These are phyloP conservation scores for Phylloporus scabripes DNA, from an alignment of 768 basidiomycete genomes.

Conservation along the genomic window DNA sequence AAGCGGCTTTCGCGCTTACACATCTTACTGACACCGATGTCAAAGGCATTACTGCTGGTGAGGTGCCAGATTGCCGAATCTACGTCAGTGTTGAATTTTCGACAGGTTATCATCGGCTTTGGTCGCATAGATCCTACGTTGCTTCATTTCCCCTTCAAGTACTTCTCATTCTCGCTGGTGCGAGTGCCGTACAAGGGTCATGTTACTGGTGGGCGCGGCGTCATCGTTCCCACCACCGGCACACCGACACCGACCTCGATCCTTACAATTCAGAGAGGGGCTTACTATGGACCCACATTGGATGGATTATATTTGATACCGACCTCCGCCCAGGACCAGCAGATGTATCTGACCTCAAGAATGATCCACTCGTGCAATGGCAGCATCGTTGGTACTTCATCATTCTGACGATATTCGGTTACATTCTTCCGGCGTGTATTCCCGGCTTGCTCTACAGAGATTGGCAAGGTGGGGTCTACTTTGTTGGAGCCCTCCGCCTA, in stretches of 20 bases:
- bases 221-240: constrained; percentile 78
- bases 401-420: constrained; percentile 62
- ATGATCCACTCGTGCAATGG: constrained; percentile 67
- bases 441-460: constrained; percentile 72
- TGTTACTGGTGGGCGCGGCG: constrained; percentile 85
- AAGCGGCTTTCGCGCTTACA: constrained; percentile 3
- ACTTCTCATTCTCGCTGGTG: constrained; percentile 66
- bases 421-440: constrained; percentile 59
- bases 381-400: constrained; percentile 71
- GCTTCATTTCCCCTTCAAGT: constrained; percentile 67
- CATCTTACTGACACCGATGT: constrained; percentile 8
- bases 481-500: constrained; percentile 65
- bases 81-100: constrained; percentile 3
- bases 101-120: constrained; percentile 75
- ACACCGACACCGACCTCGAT: constrained; percentile 84
- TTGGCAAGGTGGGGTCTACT: constrained; percentile 73
- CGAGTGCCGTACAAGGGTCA: constrained; percentile 82
- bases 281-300: constrained; percentile 72
- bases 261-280: constrained; percentile 80
- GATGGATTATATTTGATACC: constrained; percentile 82
- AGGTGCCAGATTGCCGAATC: neutral
- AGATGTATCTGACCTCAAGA: constrained; percentile 67
- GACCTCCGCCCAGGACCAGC: constrained; percentile 63
- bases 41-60: constrained; percentile 50
- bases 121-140: constrained; percentile 82